These are phyloP conservation scores for Leccinum pseudoinsigne DNA, from an alignment of 1,284 basidiomycete species.

Conservation along the genomic window DNA sequence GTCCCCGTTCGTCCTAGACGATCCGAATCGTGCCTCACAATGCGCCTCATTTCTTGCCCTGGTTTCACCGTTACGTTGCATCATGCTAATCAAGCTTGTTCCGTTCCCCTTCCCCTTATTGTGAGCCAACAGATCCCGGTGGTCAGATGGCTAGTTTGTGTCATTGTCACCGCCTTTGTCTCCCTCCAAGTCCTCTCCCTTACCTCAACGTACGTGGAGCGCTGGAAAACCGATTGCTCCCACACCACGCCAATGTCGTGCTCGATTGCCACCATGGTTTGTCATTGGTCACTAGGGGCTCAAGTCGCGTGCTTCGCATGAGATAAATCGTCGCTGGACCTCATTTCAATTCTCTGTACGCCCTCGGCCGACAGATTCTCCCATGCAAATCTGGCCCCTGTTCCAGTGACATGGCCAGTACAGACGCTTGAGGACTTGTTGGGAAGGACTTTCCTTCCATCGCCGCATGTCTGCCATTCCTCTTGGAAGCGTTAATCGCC, in stretches of 20 bases:
- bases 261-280: conserved; percentile 14
- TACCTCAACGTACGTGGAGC: conserved; percentile 6
- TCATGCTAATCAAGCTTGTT: not conserved
- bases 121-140: conserved; percentile 2
- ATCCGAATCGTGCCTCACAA: not conserved
- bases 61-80: conserved; percentile 12
- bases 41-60: conserved; percentile 10
- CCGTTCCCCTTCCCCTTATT: conserved; percentile 6
- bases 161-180: conserved; percentile 5
- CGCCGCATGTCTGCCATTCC: conserved; percentile 28
- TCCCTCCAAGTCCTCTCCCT: not conserved
- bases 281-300: conserved; percentile 18
- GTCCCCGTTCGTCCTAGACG: conserved; percentile 6
- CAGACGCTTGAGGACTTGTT: conserved; percentile 11
- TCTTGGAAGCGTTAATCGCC: conserved; percentile 35
- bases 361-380: conserved; percentile 18
- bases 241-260: conserved; percentile 27
- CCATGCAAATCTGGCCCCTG: conserved; percentile 29
- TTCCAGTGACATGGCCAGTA: conserved; percentile 10
- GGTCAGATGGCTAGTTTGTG: not conserved
- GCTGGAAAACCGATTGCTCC: conserved; percentile 19
- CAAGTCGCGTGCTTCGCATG: conserved; percentile 23
- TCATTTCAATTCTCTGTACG: conserved; percentile 5
- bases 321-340: conserved; percentile 13
- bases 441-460: conserved; percentile 25